Percentiles rank a stretch among this genome's conserved stretches.
These are phyloP conservation scores for Cladosporium sphaerospermum DNA, from an alignment of 2,329 filamentous ascomycete genomes.

Conservation along the genomic window DNA sequence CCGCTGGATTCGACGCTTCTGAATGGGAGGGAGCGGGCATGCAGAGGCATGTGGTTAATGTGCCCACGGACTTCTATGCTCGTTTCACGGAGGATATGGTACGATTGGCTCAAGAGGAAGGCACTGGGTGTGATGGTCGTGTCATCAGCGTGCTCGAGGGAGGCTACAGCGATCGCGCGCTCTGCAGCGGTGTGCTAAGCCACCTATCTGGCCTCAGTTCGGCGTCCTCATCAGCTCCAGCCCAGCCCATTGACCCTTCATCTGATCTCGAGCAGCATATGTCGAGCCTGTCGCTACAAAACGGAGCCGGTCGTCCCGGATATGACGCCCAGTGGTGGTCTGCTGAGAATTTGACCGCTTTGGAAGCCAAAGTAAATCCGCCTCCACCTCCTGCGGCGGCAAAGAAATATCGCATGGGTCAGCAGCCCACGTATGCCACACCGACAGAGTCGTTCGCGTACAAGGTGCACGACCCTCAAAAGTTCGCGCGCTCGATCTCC, in stretches of 20 bases:
- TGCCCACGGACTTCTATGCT: constrained; percentile 94
- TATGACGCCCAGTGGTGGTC: constrained; percentile 44
- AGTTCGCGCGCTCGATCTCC: constrained; percentile 58
- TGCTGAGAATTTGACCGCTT: constrained; percentile 54
- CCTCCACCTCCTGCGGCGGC: constrained; percentile 44
- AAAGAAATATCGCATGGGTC: constrained; percentile 52
- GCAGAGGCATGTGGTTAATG: constrained; percentile 93
- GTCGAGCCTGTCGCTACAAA: constrained; percentile 8
- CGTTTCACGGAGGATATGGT: constrained; percentile 82
- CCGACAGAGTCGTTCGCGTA: constrained; percentile 83
- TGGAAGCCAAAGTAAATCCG: constrained; percentile 56
- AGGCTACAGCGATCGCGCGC: constrained; percentile 87
- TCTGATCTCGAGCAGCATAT: constrained; percentile 13
- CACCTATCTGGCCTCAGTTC: constrained; percentile 74
- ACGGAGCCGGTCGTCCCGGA: neutral
- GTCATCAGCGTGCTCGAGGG: constrained; percentile 92
- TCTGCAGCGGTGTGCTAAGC: constrained; percentile 82
- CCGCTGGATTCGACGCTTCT: constrained; percentile 93
- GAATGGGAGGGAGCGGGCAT: constrained; percentile 89
- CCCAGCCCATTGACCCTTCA: neutral
- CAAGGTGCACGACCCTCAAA: constrained; percentile 65
- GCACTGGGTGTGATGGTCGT: constrained; percentile 69
- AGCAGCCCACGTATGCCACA: constrained; percentile 69
- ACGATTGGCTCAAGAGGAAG: constrained; percentile 72
- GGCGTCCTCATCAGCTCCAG: constrained; percentile 9